Base-by-base conservation (phyloP, 306 rosid genomes). In the Vigna trinervia region DNA sequence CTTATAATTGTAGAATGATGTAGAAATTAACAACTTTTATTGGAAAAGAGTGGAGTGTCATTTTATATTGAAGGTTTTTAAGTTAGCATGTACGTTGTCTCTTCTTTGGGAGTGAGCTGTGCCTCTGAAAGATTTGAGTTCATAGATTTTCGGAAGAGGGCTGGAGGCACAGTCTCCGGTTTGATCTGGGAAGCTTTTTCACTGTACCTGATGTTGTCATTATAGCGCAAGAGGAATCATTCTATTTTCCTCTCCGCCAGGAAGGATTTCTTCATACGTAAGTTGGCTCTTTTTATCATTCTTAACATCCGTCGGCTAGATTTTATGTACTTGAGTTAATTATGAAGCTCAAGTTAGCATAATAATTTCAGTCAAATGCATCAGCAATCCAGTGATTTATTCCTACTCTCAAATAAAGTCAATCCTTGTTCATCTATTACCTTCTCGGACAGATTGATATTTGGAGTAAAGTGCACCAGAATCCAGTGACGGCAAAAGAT, bases 301-400 rank as follows among this genome's bases (percentile, higher is more conserved):
- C 60, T 38, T 38, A 26, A 51, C 26, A 76, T 52, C 66, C 39
- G 15, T 63, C 63, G 53, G 72, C 59, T 75, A 34, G 51, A 45
- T 45, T 45, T 45, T 3, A 3, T 45, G 13, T 45, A 45, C 50
- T 12, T 6, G 15, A 45, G 14, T 45, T 22, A 74, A 1, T 46
- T 47, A 32, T 47, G 50, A 46, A 43, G 34, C 22, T 12, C 22
- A 28, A 28, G 20, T n/a, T 8, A 63, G 41, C 38, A 0, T 68
- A 66, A 28, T 17, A 46, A 45, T 46, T 20, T 30, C 14, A 39
- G 6, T 60, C 11, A 43, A 67, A 36, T 67, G 53, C 38, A 28
- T 9, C n/a, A 23, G 2, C 14, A 12, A 12, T 11, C 50, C 50
- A 45, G 50, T 45, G 14, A 76, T 70, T 30, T 52, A 70, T 52